Evolutionary conservation across 805 yeast genomes (phyloP).

Genomic region (Candida jianshihensis): DNA sequence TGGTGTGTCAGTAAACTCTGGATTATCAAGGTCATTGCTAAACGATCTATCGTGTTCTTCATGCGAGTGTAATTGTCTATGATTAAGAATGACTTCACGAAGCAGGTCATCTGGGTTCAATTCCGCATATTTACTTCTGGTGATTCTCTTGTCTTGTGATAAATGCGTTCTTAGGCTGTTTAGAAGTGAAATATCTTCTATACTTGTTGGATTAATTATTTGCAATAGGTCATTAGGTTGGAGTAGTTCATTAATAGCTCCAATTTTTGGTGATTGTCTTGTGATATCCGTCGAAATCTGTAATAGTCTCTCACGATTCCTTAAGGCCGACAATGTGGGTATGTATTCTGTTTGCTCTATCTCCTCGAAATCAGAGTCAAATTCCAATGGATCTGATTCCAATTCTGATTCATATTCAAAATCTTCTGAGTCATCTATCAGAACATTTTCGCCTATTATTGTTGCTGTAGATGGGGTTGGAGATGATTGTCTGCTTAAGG

Average conservation of each 20-base stretch:
- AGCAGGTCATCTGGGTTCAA: slow-evolving; percentile 24
- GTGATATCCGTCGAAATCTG: neutral
- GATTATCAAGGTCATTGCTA: slow-evolving; percentile 25
- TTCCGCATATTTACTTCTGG: slow-evolving; percentile 28
- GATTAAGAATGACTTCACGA: slow-evolving; percentile 21
- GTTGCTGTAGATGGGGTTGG: neutral
- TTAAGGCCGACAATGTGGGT: slow-evolving; percentile 9
- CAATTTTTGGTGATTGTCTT: neutral
- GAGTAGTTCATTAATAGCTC: slow-evolving; percentile 15
- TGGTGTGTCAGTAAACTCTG: slow-evolving; percentile 29
- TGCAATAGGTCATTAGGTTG: slow-evolving; percentile 19
- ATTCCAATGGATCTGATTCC: slow-evolving; percentile 25
- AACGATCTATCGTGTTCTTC: slow-evolving; percentile 2
- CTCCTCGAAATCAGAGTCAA: slow-evolving; percentile 23
- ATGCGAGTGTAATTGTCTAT: slow-evolving; percentile 18
- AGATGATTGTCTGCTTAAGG: neutral
- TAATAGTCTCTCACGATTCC: slow-evolving; percentile 2
- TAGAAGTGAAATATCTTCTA: slow-evolving; percentile 12
- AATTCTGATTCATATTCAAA: slow-evolving; percentile 22
- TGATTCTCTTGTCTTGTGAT: slow-evolving; percentile 20
- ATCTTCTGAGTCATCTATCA: slow-evolving; percentile 21
- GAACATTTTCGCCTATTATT: slow-evolving; percentile 26
- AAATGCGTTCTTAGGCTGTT: slow-evolving; percentile 16
- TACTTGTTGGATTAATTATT: slow-evolving; percentile 23
- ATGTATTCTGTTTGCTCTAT: slow-evolving; percentile 12